Evolutionary conservation across 371 early-diverging fungal species (phyloP).

Genomic region (Lichtheimia corymbifera): DNA sequence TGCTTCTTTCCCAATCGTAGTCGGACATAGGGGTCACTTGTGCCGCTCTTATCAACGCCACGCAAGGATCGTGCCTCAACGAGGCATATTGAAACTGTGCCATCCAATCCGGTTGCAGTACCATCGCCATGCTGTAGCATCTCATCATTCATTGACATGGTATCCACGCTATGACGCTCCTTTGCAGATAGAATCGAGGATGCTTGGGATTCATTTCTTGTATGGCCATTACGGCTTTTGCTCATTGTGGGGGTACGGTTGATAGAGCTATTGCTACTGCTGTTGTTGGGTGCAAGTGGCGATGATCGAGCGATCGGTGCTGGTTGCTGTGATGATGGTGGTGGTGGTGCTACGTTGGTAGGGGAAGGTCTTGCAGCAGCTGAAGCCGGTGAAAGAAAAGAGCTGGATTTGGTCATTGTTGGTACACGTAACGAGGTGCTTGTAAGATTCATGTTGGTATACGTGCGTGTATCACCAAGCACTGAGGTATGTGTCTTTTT

Average conservation of each 20-base stretch:
- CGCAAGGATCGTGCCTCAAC: slow-evolving; percentile 61
- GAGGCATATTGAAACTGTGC: slow-evolving; percentile 49
- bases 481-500: slow-evolving; percentile 47
- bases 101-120: slow-evolving; percentile 29
- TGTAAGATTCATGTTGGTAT: slow-evolving; percentile 12
- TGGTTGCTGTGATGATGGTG: background rate
- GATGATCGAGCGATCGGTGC: background rate
- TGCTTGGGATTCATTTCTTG: slow-evolving; percentile 3
- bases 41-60: slow-evolving; percentile 64
- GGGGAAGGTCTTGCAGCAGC: background rate
- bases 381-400: background rate
- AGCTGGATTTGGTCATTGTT: background rate
- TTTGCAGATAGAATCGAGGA: slow-evolving; percentile 5
- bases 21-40: slow-evolving; percentile 64
- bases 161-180: slow-evolving; percentile 19
- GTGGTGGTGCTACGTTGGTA: background rate
- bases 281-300: background rate
- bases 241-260: no score
- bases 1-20: slow-evolving; percentile 57
- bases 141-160: slow-evolving; percentile 17
- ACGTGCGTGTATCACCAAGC: slow-evolving; percentile 24
- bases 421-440: background rate
- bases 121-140: slow-evolving; percentile 12
- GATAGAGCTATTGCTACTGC: no score
- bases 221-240: background rate